phyloP scores from a whole-genome alignment of 306 rosid genomes.

The Neltuma alba region DNA sequence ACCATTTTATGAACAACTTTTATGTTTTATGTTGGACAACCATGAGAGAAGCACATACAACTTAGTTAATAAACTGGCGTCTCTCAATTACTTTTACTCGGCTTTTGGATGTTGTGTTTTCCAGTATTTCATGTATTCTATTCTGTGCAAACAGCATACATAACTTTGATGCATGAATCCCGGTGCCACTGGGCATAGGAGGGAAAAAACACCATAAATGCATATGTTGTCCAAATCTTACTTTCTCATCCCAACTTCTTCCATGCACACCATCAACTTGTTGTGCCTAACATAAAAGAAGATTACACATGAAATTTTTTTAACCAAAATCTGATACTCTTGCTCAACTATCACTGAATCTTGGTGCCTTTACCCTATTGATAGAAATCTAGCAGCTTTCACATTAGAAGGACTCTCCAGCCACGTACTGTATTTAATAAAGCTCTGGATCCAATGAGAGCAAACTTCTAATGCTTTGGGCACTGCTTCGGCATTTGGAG shows the following conservation, averaged over 20 bases:
- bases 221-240: conserved; percentile 46
- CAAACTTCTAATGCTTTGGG: conserved; percentile 77
- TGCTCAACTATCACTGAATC: conserved; percentile 28
- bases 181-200: conserved; percentile 4
- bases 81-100: conserved; percentile 1
- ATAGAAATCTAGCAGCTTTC: conserved; percentile 88
- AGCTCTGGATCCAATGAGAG: conserved; percentile 95
- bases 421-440: conserved; percentile 94
- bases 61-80: neutral
- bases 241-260: conserved; percentile 73
- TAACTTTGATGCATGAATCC: neutral
- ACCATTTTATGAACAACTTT: neutral
- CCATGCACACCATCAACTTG: conserved; percentile 75
- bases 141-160: conserved; percentile 5
- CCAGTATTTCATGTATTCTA: conserved; percentile 17
- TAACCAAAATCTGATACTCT: conserved; percentile 33
- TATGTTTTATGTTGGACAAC: neutral
- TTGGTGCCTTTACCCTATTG: conserved; percentile 76
- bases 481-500: conserved; percentile 81
- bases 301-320: conserved; percentile 16
- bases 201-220: conserved; percentile 26
- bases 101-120: conserved; percentile 1
- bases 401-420: conserved; percentile 86
- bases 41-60: neutral
- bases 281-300: conserved; percentile 68